Conservation (phyloP, 2,329 filamentous ascomycete genomes). For the Calonectria multiphialidica region DNA sequence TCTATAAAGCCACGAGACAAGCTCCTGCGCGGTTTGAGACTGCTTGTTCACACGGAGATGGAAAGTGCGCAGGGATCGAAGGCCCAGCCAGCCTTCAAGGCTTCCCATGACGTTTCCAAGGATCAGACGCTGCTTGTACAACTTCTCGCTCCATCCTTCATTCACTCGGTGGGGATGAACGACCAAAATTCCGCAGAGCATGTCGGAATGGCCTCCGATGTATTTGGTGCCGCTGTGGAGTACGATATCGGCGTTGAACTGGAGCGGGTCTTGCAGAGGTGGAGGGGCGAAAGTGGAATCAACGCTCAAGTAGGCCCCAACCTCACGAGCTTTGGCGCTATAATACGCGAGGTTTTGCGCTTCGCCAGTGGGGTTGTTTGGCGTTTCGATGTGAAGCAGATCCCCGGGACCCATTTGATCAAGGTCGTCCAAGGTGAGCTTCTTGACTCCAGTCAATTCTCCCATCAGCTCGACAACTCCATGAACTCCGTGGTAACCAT, state of each 20-base stretch:
- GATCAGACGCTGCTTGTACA: background rate
- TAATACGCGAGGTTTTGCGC: background rate
- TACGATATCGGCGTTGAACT: background rate
- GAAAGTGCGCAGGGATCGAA: background rate
- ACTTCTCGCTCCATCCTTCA: background rate
- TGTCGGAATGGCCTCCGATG: background rate
- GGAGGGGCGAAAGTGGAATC: background rate
- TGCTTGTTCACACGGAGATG: background rate
- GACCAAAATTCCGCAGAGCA: background rate
- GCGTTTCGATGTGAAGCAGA: background rate
- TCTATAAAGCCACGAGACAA: background rate
- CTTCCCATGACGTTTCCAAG: background rate
- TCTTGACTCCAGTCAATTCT: background rate
- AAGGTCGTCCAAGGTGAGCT: background rate
- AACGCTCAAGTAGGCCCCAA: background rate
- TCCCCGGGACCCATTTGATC: background rate
- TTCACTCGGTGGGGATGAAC: background rate
- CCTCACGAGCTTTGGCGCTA: background rate
- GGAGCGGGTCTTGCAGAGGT: background rate
- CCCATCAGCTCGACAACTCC: background rate
- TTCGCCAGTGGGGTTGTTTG: background rate
- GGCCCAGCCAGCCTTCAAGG: background rate
- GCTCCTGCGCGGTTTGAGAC: background rate
- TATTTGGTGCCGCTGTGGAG: conserved; percentile 1
- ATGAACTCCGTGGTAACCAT: background rate